Evolutionary conservation across 129 eudicot genomes (phyloP).

Genomic region (Centaurea solstitialis): DNA sequence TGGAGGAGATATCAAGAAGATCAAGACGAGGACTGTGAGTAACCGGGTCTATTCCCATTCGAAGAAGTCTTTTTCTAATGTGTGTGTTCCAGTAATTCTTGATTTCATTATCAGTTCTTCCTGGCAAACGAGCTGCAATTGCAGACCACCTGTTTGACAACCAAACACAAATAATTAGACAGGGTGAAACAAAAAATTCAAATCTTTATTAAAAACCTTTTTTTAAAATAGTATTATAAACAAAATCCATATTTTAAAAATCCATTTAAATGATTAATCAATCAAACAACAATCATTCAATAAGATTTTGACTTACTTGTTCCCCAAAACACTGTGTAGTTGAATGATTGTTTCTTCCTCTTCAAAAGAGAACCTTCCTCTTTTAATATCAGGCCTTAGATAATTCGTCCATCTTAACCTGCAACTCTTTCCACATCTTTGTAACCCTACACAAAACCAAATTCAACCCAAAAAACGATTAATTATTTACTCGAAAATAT

Average conservation of each 20-base stretch:
- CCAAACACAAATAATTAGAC: slow-evolving; percentile 17
- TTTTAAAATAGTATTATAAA: background rate
- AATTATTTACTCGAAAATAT: background rate
- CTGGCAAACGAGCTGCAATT: slow-evolving; percentile 86
- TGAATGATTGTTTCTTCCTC: slow-evolving; percentile 88
- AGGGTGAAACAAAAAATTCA: background rate
- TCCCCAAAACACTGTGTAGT: slow-evolving; percentile 79
- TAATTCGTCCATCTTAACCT: slow-evolving; percentile 91
- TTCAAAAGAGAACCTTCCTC: slow-evolving; percentile 79
- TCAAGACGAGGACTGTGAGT: slow-evolving; percentile 73
- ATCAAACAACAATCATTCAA: background rate
- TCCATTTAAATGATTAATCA: background rate
- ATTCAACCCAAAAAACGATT: background rate
- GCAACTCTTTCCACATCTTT: slow-evolving; percentile 94
- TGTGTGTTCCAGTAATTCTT: slow-evolving; percentile 92
- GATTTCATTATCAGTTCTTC: slow-evolving; percentile 89
- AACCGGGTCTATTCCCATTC: slow-evolving; percentile 88
- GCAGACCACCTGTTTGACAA: slow-evolving; percentile 64
- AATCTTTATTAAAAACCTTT: slow-evolving; percentile 4
- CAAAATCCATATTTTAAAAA: background rate
- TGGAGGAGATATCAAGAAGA: slow-evolving; percentile 67
- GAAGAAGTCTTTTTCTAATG: slow-evolving; percentile 71
- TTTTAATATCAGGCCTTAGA: slow-evolving; percentile 83
- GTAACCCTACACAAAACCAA: slow-evolving; percentile 51
- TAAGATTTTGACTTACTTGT: slow-evolving; percentile 61